Percentiles rank a stretch among this genome's conserved stretches.
Conservation (phyloP, 495 filamentous ascomycete genomes). For the Aspergillus coremiiformis region DNA sequence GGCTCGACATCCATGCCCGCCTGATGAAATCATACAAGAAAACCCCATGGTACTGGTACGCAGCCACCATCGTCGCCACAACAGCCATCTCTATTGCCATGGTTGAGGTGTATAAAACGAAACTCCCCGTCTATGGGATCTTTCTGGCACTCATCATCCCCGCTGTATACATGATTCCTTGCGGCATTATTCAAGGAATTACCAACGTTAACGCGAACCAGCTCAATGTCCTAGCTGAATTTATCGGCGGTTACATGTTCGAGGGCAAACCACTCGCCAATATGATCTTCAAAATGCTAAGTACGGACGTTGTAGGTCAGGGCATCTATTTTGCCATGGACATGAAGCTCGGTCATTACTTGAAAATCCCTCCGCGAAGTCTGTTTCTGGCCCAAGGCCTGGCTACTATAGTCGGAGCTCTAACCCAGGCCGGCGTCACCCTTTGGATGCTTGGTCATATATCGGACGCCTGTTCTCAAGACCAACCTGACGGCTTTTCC, state of each 20-base stretch:
- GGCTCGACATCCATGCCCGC: constrained; percentile 61
- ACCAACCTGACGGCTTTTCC: constrained; percentile 30
- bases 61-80: constrained; percentile 65
- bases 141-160: constrained; percentile 68
- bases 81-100: constrained; percentile 70
- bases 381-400: constrained; percentile 33
- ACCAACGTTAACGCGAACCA: constrained; percentile 71
- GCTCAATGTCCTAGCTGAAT: constrained; percentile 36
- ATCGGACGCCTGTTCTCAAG: constrained; percentile 25
- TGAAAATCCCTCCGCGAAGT: constrained; percentile 34
- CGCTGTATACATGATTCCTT: constrained; percentile 69
- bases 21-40: constrained; percentile 72
- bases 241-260: constrained; percentile 27
- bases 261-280: constrained; percentile 21
- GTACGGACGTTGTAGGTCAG: background rate
- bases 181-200: constrained; percentile 81
- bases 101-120: constrained; percentile 70
- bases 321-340: constrained; percentile 31
- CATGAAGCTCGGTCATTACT: constrained; percentile 39
- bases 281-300: constrained; percentile 19
- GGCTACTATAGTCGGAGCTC: constrained; percentile 32
- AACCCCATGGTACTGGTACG: constrained; percentile 72
- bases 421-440: constrained; percentile 35
- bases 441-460: constrained; percentile 38
- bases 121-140: constrained; percentile 76